A percentile compares a stretch with the other conserved stretches of the same genome.
These are phyloP conservation scores for Avena eriantha DNA, from an alignment of 176 grass and related monocot genomes.

Conservation along the genomic window DNA sequence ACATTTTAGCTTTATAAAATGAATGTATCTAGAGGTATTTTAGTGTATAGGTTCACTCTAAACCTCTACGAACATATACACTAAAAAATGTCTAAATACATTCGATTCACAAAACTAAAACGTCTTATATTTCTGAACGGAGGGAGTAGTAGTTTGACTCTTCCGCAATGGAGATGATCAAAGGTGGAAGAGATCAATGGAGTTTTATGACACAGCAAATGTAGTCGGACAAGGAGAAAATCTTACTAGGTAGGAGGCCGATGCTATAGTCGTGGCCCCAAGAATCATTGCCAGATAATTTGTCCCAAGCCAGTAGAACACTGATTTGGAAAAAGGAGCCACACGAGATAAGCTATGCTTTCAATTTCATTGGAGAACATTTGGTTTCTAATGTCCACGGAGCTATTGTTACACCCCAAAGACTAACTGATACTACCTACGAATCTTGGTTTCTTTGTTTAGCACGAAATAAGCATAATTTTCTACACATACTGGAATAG, in stretches of 20 bases:
- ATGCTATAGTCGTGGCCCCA: slow-evolving; percentile 52
- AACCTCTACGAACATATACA: too few species aligned
- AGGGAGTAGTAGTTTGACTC: too few species aligned
- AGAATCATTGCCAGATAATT: slow-evolving; percentile 47
- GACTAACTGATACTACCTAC: background rate
- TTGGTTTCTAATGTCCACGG: slow-evolving; percentile 15
- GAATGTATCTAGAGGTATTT: too few species aligned
- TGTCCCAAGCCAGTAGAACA: slow-evolving; percentile 62
- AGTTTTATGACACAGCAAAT: slow-evolving; percentile 11
- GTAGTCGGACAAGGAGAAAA: background rate
- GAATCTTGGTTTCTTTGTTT: background rate
- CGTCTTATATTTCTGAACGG: too few species aligned
- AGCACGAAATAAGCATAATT: slow-evolving; percentile 6
- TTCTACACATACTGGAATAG: background rate
- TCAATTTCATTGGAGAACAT: background rate
- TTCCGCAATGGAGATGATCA: background rate
- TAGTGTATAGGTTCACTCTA: too few species aligned
- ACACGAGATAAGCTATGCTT: background rate
- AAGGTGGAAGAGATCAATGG: slow-evolving; percentile 7
- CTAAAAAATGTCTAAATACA: too few species aligned
- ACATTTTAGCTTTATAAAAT: too few species aligned
- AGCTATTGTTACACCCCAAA: background rate
- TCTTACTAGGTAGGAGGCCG: slow-evolving; percentile 77
- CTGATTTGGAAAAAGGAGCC: slow-evolving; percentile 44
- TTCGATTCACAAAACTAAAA: too few species aligned